These are phyloP conservation scores for Boletales sp. DNA, from an alignment of 768 basidiomycete species.

Conservation along the genomic window DNA sequence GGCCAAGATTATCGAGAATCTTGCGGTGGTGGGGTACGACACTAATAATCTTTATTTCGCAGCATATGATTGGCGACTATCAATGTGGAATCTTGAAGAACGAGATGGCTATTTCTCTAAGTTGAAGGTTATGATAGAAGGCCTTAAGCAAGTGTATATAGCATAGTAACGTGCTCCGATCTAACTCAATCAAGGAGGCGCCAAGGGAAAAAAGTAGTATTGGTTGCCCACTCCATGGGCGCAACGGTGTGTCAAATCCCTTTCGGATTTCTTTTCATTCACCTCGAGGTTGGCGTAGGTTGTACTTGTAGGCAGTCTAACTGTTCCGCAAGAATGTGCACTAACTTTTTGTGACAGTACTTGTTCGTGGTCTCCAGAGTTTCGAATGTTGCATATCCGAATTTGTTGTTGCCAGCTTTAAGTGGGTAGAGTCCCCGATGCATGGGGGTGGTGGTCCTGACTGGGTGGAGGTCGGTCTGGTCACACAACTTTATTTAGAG, in stretches of 20 bases:
- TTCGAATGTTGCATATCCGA: neutral
- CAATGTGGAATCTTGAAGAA: constrained; percentile 87
- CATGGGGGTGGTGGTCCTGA: constrained; percentile 77
- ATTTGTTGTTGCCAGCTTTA: constrained; percentile 51
- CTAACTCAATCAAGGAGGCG: constrained; percentile 44
- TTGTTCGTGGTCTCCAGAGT: constrained; percentile 57
- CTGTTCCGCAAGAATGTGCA: neutral
- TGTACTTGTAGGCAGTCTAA: constrained; percentile 38
- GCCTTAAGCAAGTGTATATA: constrained; percentile 52
- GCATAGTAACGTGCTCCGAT: neutral
- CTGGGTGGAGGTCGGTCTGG: constrained; percentile 79
- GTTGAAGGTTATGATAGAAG: constrained; percentile 78
- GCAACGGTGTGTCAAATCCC: constrained; percentile 50
- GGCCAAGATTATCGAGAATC: constrained; percentile 92
- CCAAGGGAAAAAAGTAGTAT: constrained; percentile 73
- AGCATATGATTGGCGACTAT: constrained; percentile 89
- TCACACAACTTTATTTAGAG: neutral
- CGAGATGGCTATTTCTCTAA: constrained; percentile 87
- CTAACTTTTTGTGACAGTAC: constrained; percentile 49
- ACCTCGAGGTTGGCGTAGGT: constrained; percentile 44
- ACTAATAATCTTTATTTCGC: constrained; percentile 83
- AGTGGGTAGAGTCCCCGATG: constrained; percentile 91
- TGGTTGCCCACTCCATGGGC: constrained; percentile 88
- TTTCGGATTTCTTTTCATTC: neutral
- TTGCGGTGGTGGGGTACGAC: constrained; percentile 91